A percentile compares a stretch with the other conserved stretches of the same genome.
Evolutionary conservation across 2,329 filamentous ascomycete genomes (phyloP).

Genomic region (Pseudopithomyces maydicus): DNA sequence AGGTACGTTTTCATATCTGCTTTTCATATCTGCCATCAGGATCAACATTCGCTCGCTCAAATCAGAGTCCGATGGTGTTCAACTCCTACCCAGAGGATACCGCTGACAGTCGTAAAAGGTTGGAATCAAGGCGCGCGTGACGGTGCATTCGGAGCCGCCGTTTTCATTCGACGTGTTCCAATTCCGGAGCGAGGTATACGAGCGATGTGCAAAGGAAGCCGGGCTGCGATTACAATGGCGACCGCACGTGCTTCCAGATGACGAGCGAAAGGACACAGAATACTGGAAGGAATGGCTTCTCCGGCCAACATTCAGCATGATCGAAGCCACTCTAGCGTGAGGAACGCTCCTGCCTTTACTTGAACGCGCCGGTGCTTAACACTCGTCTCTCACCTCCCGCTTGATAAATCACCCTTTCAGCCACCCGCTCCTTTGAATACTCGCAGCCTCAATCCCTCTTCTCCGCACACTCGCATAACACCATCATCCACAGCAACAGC

Average conservation of each 20-base stretch:
- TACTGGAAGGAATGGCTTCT: constrained; percentile 30
- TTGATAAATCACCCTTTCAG: neutral
- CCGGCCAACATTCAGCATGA: constrained; percentile 28
- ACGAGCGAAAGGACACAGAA: constrained; percentile 24
- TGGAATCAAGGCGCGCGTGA: constrained; percentile 29
- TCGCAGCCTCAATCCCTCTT: neutral
- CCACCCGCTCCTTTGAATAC: neutral
- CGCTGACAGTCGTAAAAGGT: constrained; percentile 5
- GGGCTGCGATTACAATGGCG: constrained; percentile 28
- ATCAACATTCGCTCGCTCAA: neutral
- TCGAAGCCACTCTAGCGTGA: constrained; percentile 20
- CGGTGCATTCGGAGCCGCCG: constrained; percentile 16
- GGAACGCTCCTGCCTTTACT: neutral
- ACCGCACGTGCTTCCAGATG: constrained; percentile 27
- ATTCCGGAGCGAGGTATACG: constrained; percentile 31
- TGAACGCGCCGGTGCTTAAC: neutral
- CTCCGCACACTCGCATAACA: neutral
- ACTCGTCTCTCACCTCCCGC: neutral
- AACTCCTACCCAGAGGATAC: neutral
- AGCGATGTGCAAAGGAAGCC: constrained; percentile 27
- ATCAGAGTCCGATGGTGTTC: neutral
- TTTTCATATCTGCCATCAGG: neutral
- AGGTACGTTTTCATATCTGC: neutral
- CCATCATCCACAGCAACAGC: neutral
- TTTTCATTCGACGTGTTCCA: constrained; percentile 35